Evolutionary conservation across 2,329 filamentous ascomycete genomes (phyloP), one percentile per base, ranked within the genome.

Genomic region (Trichoderma brevicompactum): DNA sequence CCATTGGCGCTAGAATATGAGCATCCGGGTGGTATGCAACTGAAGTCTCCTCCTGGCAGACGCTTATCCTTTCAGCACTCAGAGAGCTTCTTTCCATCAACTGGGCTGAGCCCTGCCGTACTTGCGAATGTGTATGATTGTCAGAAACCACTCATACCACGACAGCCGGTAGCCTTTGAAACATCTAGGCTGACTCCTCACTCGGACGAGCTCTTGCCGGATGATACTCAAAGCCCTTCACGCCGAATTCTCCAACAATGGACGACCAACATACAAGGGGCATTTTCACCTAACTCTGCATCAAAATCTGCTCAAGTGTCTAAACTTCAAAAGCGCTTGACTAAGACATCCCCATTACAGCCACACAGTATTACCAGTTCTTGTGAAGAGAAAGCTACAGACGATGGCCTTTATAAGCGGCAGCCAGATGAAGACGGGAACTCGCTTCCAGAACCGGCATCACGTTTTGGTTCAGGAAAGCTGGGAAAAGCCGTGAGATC

Each of bases 281-380:
- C 38, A 28, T 17, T 66, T 44, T 43, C 46, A 41, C 17, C 68
- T 15, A 55, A 50, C 28, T 28, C 62, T 17, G 36, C 15, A 28
- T n/a, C 46, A 7, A 58, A 28, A 12, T 28, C 52, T n/a, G 32
- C 13, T 19, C 43, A 43, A 41, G n/a, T 8, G 7, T 44, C 44
- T 13, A 59, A 44, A 13, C 2, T 38, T 34, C 23, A 17, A 12
- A 54, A 36, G 9, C 38, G 53, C 36, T 58, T 66, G 38, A 48
- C 41, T 43, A 70, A 64, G 5, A 72, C 72, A 34, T 74, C 75
- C 5, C 68, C 67, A 13, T 72, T 76, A 7, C 79, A 78, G 77
- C 69, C 77, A 9, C 76, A 64, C 34, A 78, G 73, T 60, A 71
- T 75, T 17, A 76, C 77, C 3, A 70, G 74, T 38, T 74, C 69